Conservation (phyloP, 83 land plant genomes). For the Picea abies region DNA sequence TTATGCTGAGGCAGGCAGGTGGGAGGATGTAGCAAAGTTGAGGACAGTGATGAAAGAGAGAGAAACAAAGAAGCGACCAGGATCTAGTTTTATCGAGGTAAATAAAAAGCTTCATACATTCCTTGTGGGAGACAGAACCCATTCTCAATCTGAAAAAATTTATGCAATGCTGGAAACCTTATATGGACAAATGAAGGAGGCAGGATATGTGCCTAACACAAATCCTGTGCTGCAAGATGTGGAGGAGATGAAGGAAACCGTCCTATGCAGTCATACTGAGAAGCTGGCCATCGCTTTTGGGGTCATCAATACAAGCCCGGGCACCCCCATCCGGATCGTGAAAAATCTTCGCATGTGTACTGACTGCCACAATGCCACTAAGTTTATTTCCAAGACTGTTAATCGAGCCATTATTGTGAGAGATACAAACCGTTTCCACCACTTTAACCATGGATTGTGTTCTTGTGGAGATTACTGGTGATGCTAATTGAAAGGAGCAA, state of each 20-base stretch:
- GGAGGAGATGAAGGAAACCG: constrained; percentile 24
- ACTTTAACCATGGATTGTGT: constrained; percentile 50
- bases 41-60: neutral
- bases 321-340: constrained; percentile 38
- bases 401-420: constrained; percentile 48
- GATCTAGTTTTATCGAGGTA: neutral
- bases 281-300: constrained; percentile 58
- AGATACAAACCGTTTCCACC: constrained; percentile 62
- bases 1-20: neutral
- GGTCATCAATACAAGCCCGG: constrained; percentile 40
- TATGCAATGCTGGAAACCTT: constrained; percentile 39
- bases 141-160: constrained; percentile 48
- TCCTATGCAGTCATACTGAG: constrained; percentile 36
- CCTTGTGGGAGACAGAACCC: constrained; percentile 55
- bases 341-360: constrained; percentile 52
- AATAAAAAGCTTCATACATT: constrained; percentile 44
- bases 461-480: constrained; percentile 71
- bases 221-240: constrained; percentile 47
- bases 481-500: constrained; percentile 10
- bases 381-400: constrained; percentile 29
- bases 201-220: constrained; percentile 48
- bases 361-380: constrained; percentile 44
- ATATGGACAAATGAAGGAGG: constrained; percentile 30
- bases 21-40: constrained; percentile 2
- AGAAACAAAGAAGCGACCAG: neutral